These are phyloP conservation scores for Talaromyces sp. DNA, from an alignment of 2,329 filamentous ascomycete genomes.

Conservation along the genomic window DNA sequence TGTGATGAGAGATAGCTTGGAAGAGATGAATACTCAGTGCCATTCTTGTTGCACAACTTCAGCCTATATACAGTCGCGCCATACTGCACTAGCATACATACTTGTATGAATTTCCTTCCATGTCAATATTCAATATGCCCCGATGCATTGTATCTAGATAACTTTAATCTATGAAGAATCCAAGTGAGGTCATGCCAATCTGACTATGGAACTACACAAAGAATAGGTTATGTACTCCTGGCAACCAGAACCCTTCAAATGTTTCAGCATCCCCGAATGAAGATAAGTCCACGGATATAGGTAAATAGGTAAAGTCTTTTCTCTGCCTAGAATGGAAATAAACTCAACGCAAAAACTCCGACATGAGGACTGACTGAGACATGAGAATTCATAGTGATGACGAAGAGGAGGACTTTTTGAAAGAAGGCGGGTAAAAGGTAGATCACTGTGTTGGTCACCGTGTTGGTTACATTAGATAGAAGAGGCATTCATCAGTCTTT, in stretches of 20 bases:
- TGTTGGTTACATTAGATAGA: constrained; percentile 15
- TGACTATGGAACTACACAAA: no score
- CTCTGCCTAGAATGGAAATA: not conserved
- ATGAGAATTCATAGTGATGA: not conserved
- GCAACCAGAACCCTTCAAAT: no score
- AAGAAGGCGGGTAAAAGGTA: not conserved
- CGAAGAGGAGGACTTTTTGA: constrained; percentile 7
- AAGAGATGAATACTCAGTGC: no score
- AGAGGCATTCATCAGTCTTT: constrained; percentile 13
- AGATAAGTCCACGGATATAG: no score
- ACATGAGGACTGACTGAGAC: not conserved
- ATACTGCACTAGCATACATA: not conserved
- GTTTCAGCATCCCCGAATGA: not conserved
- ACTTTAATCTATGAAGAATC: no score
- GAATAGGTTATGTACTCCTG: no score
- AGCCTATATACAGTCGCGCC: not conserved
- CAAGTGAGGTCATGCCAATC: no score
- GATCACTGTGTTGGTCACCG: not conserved
- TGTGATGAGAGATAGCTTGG: constrained; percentile 25
- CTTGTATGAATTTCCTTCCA: not conserved
- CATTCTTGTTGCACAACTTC: no score
- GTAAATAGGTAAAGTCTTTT: not conserved
- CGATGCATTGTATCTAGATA: not conserved
- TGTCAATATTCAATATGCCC: not conserved
- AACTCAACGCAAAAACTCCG: constrained; percentile 7